A percentile compares a stretch with the other conserved stretches of the same genome.
Conservation (phyloP, 2,329 filamentous ascomycete genomes). For the Fusarium cicatricum region DNA sequence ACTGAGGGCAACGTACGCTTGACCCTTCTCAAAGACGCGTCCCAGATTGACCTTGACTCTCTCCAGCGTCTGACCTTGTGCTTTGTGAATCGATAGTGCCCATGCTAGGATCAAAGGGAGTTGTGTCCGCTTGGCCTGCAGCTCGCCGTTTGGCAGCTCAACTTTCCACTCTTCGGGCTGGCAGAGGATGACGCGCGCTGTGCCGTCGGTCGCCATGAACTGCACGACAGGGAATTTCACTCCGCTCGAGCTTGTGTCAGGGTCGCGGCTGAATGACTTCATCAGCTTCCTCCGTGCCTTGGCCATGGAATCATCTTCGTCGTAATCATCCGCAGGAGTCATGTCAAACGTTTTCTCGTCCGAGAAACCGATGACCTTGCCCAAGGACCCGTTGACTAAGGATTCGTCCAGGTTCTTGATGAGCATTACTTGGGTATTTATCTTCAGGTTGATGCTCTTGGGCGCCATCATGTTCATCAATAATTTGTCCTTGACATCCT, state of each 20-base stretch:
- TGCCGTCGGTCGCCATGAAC: slow-evolving; percentile 81
- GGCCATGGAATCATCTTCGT: slow-evolving; percentile 52
- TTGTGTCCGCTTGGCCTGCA: slow-evolving; percentile 86
- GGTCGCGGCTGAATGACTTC: slow-evolving; percentile 56
- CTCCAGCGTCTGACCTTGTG: slow-evolving; percentile 92
- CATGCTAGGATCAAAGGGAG: slow-evolving; percentile 92
- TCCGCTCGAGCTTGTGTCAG: slow-evolving; percentile 55
- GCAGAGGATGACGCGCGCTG: slow-evolving; percentile 71
- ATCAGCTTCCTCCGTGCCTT: slow-evolving; percentile 64
- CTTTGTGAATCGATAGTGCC: slow-evolving; percentile 98
- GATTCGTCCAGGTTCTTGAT: slow-evolving; percentile 98
- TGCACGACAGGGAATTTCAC: slow-evolving; percentile 83
- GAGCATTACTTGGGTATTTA: slow-evolving; percentile 97
- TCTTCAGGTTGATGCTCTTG: slow-evolving; percentile 79
- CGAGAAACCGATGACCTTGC: slow-evolving; percentile 70
- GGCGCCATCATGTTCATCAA: slow-evolving; percentile 94
- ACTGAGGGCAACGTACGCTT: slow-evolving; percentile 96
- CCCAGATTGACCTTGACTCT: slow-evolving; percentile 94
- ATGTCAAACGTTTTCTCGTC: slow-evolving; percentile 52
- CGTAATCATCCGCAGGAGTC: slow-evolving; percentile 51
- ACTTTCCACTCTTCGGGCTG: slow-evolving; percentile 94
- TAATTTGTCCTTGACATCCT: slow-evolving; percentile 75
- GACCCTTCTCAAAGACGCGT: slow-evolving; percentile 94
- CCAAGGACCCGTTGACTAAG: slow-evolving; percentile 92
- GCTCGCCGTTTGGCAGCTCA: slow-evolving; percentile 92